Base-by-base conservation (phyloP, 2,329 filamentous ascomycete genomes). In the Cytospora mali region DNA sequence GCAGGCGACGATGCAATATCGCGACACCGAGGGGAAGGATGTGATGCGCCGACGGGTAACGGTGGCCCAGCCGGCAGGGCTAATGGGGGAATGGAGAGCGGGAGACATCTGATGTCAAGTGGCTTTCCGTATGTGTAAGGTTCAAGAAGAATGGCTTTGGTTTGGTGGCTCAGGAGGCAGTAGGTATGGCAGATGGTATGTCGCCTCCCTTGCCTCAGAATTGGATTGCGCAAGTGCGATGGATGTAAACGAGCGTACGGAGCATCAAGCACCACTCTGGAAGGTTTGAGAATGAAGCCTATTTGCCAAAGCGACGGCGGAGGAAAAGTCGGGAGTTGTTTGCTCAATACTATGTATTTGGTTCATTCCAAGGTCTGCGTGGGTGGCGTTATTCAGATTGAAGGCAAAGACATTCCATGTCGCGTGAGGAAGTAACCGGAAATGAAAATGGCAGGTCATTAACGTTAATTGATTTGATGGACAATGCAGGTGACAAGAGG, bases 1-100 rank as follows among this genome's bases (percentile, higher is more conserved):
- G 54, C 56, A 63, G 35, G 61, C 57, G 55, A 61, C 28, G 57
- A 64, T 35, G 58, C 57, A 63, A 50, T 61, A 66, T 23, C 64
- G 64, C 4, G 57, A 55, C 13, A 66, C 49, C 7, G 56, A 46
- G 14, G 48, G 48, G 23, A 33, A 55, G 18, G 48, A 55, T 11
- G 53, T 51, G 29, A 66, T 58, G 49, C 64, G 64, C 46, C 61
- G 64, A 2, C 53, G 53, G 50, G 55, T 54, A 21, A 64, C 52
- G 9, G 48, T 64, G 51, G 62, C 50, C 62, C 62, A 64, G 46
- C 31, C 46, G 51, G 50, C 50, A 52, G 55, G 58, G 58, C 58
- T 59, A 25, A 57, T 52, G 42, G 62, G 62, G n/a, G 62, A 59
- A 14, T 61, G 53, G 2, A 62, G 62, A 28, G 59, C 23, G 35